These are phyloP conservation scores for Nakaseomyces kungkrabaensis DNA, from an alignment of 1,139 yeast genomes.

Conservation along the genomic window DNA sequence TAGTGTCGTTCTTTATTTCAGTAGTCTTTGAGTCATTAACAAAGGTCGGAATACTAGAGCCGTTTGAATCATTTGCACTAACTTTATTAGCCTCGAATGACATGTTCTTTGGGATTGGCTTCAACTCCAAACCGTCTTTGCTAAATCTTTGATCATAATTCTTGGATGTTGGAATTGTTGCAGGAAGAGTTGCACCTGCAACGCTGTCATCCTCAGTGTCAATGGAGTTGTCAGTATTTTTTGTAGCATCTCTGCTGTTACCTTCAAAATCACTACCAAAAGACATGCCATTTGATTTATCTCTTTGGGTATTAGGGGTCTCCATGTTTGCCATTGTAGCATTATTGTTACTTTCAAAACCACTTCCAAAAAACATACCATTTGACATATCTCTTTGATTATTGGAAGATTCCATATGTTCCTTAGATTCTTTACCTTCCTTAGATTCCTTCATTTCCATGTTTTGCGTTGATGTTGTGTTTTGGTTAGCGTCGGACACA, in stretches of 20 bases:
- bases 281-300: neutral
- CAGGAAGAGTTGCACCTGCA: slow-evolving; percentile 31
- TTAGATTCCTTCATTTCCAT: neutral
- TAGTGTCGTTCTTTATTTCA: neutral
- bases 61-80: neutral
- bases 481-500: neutral
- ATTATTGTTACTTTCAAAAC: neutral
- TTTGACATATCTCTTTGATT: neutral
- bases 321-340: slow-evolving; percentile 1
- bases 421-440: slow-evolving; percentile 9
- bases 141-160: slow-evolving; percentile 23
- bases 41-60: neutral
- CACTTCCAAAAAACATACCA: neutral
- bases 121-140: slow-evolving; percentile 2
- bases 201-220: slow-evolving; percentile 8
- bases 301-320: neutral
- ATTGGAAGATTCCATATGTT: slow-evolving; percentile 1
- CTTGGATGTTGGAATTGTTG: slow-evolving; percentile 28
- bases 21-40: neutral
- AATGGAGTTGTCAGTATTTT: neutral
- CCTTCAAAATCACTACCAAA: neutral
- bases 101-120: neutral
- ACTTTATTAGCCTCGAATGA: neutral
- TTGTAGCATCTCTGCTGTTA: neutral
- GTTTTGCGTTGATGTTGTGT: neutral